Base-by-base conservation (phyloP, 2,329 filamentous ascomycete species). In the Aspergillus unguis region DNA sequence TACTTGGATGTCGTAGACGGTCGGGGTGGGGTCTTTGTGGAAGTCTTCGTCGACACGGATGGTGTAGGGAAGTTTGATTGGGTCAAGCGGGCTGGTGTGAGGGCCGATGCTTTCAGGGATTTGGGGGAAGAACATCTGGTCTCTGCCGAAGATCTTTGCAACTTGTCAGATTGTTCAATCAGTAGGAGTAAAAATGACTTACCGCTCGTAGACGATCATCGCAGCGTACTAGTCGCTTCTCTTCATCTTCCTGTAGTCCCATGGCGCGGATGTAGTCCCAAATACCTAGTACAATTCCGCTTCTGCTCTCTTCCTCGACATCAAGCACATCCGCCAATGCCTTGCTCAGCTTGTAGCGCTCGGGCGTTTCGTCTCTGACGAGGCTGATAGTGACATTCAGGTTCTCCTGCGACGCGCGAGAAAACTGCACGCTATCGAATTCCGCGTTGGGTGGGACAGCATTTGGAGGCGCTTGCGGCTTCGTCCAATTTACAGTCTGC, bases 241-340 rank as follows among this genome's bases (percentile, higher is more conserved):
- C 94, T 55, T 97, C 92, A 59, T 96, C 92, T 68, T 96, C 92
- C 69, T 95, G 90, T 43, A 99, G 77, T 17, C 86, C 85, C 78
- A 89, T 88, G 23, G 88, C 80, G 62, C 90, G 86, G 60, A 96
- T 88, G 65, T 99, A 99, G 68, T 96, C 92, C 90, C 92, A 99
- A 31, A 99, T 82, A 10, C 88, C 92, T 79, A 95, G 89, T 28
- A 96, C 85, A 5, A 92, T 87, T 57, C 94, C 91, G 36, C 90
- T 87, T 29, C 91, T 86, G 28, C 94, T 92, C 46, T 90, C 92
- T 71, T 95, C 90, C 44, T 85, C 80, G 64, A 89, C 88, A 65
- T 96, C 94, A 17, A 97, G 78, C 10, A 97, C 81, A 45, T 95
- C 88, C 8, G 90, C 86, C 42, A 99, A 77, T 52, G 86, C 84